Evolutionary conservation across 2,329 filamentous ascomycete species (phyloP).

Genomic region (Aspergillus tamarii): DNA sequence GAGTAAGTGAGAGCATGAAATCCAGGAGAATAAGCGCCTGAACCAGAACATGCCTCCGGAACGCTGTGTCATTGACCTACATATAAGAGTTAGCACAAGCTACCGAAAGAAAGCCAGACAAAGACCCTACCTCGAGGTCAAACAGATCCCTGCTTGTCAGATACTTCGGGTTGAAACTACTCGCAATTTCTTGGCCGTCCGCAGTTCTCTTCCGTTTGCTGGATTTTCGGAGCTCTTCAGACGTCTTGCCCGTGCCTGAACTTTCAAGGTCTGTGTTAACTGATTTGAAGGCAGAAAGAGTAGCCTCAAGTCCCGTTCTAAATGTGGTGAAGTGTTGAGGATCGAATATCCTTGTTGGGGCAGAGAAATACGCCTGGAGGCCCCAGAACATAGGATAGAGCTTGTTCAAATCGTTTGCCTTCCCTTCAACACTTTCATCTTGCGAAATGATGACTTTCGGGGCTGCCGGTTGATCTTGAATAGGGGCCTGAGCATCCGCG

Average conservation of each 20-base stretch:
- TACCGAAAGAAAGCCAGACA: background rate
- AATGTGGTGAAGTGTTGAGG: conserved; percentile 67
- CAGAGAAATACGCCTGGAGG: conserved; percentile 86
- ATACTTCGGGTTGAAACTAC: conserved; percentile 94
- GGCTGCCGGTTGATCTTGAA: conserved; percentile 20
- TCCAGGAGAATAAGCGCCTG: conserved; percentile 94
- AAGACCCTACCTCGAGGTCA: conserved; percentile 74
- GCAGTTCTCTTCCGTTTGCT: conserved; percentile 71
- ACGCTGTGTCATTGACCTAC: conserved; percentile 88
- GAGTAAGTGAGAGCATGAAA: conserved; percentile 87
- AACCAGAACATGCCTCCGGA: conserved; percentile 90
- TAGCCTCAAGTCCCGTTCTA: conserved; percentile 64
- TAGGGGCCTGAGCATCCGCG: conserved; percentile 18
- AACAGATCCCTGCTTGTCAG: conserved; percentile 97
- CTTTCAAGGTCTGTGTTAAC: conserved; percentile 70
- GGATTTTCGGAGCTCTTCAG: conserved; percentile 66
- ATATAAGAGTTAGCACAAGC: conserved; percentile 25
- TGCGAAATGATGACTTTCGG: conserved; percentile 33
- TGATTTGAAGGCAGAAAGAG: conserved; percentile 74
- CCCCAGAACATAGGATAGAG: conserved; percentile 95
- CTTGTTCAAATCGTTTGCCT: conserved; percentile 66
- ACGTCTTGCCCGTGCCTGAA: conserved; percentile 58
- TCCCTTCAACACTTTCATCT: conserved; percentile 25
- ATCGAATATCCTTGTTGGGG: conserved; percentile 82
- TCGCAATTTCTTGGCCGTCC: conserved; percentile 65